Evolutionary conservation across 2,329 filamentous ascomycete genomes (phyloP), one percentile per base, ranked within the genome.

Genomic region (Penicillium sp.): DNA sequence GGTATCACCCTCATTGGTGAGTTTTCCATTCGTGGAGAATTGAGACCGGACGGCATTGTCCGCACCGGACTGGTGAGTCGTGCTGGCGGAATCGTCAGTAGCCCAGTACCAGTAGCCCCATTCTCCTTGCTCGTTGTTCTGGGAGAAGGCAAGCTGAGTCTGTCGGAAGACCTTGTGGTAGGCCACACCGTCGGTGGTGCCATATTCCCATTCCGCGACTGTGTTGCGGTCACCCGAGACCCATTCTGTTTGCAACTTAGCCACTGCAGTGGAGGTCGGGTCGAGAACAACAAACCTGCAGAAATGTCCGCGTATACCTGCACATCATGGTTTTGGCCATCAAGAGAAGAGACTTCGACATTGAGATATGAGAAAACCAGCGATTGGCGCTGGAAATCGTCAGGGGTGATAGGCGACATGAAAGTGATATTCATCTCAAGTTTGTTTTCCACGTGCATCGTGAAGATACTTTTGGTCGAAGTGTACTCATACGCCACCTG

Each of bases 271-370:
- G 24, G 14, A 7, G n/a, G 22, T 4, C 9, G 14, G 6, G 7
- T 10, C 22, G 10, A 22, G 7, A 27, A 22, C 27, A 36, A 69
- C 81, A 68, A 68, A 87, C 85, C 86, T 51, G 84, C 86, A 49
- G 87, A 86, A 38, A 91, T 85, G 66, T 92, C 89, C 22, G 86
- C 80, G 67, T 92, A 92, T 4, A 92, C 65, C 65, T 90, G 83
- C 1, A 91, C 86, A 42, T 83, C 74, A 68, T 92, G 89, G 1
- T 76, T 62, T 2, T 67, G 67, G 10, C 85, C 86, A 69, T 92
- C 88, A 2, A 83, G 65, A 1, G 88, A 88, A 34, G 71, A 71
- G 6, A 89, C 84, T 9, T 79, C 80, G 24, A 89, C 82, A 27
- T 88, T 75, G 52, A 92, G 75, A 71, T 91, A 92, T 1, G 88